Base-by-base conservation (phyloP, 495 filamentous ascomycete genomes). In the Penicillium crystallinum region DNA sequence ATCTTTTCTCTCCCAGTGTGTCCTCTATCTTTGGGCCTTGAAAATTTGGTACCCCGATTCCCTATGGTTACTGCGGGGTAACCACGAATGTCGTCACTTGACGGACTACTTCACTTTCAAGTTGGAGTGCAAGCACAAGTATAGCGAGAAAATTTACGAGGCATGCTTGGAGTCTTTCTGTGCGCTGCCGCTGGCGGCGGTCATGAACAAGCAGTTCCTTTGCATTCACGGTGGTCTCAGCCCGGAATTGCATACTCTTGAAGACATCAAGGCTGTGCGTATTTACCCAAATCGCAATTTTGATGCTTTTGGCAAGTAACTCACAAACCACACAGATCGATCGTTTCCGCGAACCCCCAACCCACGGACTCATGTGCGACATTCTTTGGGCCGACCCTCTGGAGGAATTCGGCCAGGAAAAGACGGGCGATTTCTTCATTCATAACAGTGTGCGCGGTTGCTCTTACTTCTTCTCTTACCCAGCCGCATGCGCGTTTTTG, bases 51-150 rank as follows among this genome's bases (percentile, higher is more conserved):
- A 98, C 64, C 93, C 93, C 10, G 90, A 96, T 64, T 92, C 90
- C 3, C 86, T 98, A 42, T 98, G 93, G 93, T 76, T 98, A 61
- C 81, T 98, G 57, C 86, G 93, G 52, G 93, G 93, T 58, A 98
- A 98, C 67, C 93, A 98, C 73, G 93, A 98, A 76, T 98, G 93
- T 70, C 85, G 93, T 63, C 93, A 98, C 75, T 78, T 98, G 77
- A 98, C 93, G 22, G 93, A 98, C 66, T 98, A 98, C 77, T 98
- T 98, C 76, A 98, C 93, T 45, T 98, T 98, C 77, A 97, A 97
- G 78, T 81, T 98, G 48, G 93, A 98, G 71, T 98, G 93, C 77
- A 95, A 93, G 75, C 91, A 98, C 81, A 98, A 98, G 65, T 98
- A 98, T 72, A 95, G 89, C 42, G 93, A 97, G 72, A 81, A 80